Percentiles rank a stretch among this genome's conserved stretches.
These are phyloP conservation scores for Blastomyces silverae DNA, from an alignment of 2,329 filamentous ascomycete genomes.

Conservation along the genomic window DNA sequence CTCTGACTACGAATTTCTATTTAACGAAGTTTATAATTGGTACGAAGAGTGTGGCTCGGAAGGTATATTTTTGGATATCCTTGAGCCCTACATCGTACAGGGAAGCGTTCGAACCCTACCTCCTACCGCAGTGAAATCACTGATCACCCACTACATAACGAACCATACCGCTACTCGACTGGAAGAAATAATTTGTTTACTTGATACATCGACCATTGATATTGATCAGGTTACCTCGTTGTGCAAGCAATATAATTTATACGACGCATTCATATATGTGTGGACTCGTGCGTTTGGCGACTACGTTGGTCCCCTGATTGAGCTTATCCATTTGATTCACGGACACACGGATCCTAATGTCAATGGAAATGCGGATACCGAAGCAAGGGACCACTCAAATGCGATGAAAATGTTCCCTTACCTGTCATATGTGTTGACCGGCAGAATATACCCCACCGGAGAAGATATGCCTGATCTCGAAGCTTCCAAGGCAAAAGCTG, in stretches of 20 bases:
- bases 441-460: constrained; percentile 84
- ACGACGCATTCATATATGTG: constrained; percentile 92
- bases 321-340: constrained; percentile 55
- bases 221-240: constrained; percentile 85
- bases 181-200: constrained; percentile 89
- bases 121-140: constrained; percentile 73
- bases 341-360: constrained; percentile 22
- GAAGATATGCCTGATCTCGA: constrained; percentile 64
- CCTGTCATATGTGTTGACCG: constrained; percentile 82
- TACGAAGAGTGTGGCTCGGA: constrained; percentile 71
- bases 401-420: constrained; percentile 93
- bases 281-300: constrained; percentile 89
- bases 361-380: constrained; percentile 47
- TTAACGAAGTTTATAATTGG: constrained; percentile 83
- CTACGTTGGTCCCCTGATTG: constrained; percentile 83
- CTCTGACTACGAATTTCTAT: constrained; percentile 72
- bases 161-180: constrained; percentile 69
- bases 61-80: constrained; percentile 74
- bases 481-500: constrained; percentile 70
- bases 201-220: constrained; percentile 85
- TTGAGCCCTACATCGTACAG: constrained; percentile 83
- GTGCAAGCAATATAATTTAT: constrained; percentile 86
- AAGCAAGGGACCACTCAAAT: constrained; percentile 52
- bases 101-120: constrained; percentile 67
- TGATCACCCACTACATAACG: constrained; percentile 73